Percentiles rank a stretch among this genome's conserved stretches.
These are phyloP conservation scores for Mycotypha africana DNA, from an alignment of 371 early-diverging fungal species.

Conservation along the genomic window DNA sequence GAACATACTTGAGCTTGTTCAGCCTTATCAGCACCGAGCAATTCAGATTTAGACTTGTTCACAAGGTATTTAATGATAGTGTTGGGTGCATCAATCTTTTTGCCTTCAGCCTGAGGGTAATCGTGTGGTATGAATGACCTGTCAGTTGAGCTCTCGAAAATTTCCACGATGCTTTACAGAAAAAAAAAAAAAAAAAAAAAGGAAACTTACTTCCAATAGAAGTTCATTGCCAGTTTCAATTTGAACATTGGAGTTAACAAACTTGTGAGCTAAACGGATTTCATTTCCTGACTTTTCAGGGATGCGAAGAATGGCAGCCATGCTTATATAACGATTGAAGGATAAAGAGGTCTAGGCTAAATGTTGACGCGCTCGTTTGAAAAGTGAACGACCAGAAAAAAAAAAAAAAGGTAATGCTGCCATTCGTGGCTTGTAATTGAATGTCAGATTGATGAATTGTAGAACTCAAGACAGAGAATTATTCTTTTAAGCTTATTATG, in stretches of 20 bases:
- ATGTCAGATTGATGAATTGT: too few relatives aligned
- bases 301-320: conserved; percentile 30
- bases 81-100: conserved; percentile 43
- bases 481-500: too few relatives aligned
- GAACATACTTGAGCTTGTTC: conserved; percentile 52
- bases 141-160: not conserved
- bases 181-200: too few relatives aligned
- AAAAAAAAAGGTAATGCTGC: too few relatives aligned
- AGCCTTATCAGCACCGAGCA: conserved; percentile 46
- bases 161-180: not conserved
- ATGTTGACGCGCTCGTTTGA: too few relatives aligned
- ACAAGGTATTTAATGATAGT: conserved; percentile 49
- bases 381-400: too few relatives aligned
- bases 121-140: not conserved
- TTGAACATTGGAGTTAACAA: conserved; percentile 20
- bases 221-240: conserved; percentile 22
- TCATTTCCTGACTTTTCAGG: conserved; percentile 35
- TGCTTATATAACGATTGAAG: too few relatives aligned
- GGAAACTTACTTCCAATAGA: conserved; percentile 26
- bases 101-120: conserved; percentile 30
- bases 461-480: too few relatives aligned
- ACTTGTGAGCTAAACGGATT: conserved; percentile 28
- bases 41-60: conserved; percentile 39
- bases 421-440: too few relatives aligned
- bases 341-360: too few relatives aligned